Percentiles rank a stretch among this genome's conserved stretches.
Evolutionary conservation across 202 grass and related monocot genomes (phyloP).

Genomic region (Setaria italica): DNA sequence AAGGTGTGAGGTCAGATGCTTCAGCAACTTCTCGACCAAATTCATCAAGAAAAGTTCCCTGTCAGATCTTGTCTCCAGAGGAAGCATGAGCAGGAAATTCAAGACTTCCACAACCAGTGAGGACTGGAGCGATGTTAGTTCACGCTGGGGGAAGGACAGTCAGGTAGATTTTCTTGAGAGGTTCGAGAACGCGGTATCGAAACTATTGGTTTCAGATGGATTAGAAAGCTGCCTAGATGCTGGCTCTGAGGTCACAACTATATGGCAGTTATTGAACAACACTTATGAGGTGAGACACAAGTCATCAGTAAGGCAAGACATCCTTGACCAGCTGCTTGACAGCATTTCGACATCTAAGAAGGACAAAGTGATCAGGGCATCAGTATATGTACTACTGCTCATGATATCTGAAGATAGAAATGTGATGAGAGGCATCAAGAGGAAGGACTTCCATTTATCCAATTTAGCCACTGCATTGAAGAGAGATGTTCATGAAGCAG

Average conservation of each 20-base stretch:
- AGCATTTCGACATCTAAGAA: slow-evolving; percentile 85
- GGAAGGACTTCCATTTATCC: slow-evolving; percentile 74
- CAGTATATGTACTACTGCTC: slow-evolving; percentile 77
- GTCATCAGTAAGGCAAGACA: slow-evolving; percentile 67
- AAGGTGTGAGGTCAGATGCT: slow-evolving; percentile 76
- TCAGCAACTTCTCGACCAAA: slow-evolving; percentile 89
- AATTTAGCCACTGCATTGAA: slow-evolving; percentile 87
- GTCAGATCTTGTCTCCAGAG: slow-evolving; percentile 63
- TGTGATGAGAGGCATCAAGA: slow-evolving; percentile 91
- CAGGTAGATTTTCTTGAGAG: slow-evolving; percentile 77
- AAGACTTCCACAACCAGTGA: slow-evolving; percentile 69
- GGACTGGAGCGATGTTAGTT: slow-evolving; percentile 77
- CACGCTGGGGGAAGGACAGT: slow-evolving; percentile 61
- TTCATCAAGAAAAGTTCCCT: slow-evolving; percentile 65
- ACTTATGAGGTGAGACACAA: slow-evolving; percentile 64
- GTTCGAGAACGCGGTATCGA: slow-evolving; percentile 84
- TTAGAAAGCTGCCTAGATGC: slow-evolving; percentile 64
- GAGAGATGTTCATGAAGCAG: slow-evolving; percentile 88
- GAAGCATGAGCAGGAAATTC: slow-evolving; percentile 82
- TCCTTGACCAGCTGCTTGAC: slow-evolving; percentile 84
- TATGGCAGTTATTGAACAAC: slow-evolving; percentile 78
- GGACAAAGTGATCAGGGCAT: slow-evolving; percentile 80
- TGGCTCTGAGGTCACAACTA: slow-evolving; percentile 77
- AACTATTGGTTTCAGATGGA: slow-evolving; percentile 64
- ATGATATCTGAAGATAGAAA: slow-evolving; percentile 97